Base-by-base conservation (phyloP, 192 early-diverging fungal genomes). In the Backusella circina region DNA sequence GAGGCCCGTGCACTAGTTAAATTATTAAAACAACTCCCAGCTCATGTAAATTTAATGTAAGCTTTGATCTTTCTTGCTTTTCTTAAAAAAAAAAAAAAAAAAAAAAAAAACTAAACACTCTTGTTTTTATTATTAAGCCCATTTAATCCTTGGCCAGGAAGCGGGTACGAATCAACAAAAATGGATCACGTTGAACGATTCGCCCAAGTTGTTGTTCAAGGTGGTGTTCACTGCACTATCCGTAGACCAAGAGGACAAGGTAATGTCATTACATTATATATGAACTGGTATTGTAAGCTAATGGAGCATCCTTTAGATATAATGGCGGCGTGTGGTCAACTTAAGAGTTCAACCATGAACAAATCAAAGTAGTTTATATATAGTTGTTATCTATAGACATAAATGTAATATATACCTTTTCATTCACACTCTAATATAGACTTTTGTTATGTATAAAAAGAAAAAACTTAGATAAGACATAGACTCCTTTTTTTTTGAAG, bases 141-240 rank as follows among this genome's bases (percentile, higher is more conserved):
- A 6, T 97, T 95, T 78, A 95, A 97, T 73, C 90, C 92, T 23
- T 97, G 95, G 95, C 89, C 91, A 0, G 94, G 94, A 16, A 93
- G 89, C 57, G 73, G 61, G 8, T 97, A 94, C 75, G 75, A 79
- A 10, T 86, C 88, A 21, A 91, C 91, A 2, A 77, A 85, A 32
- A 57, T 74, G 12, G 84, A 84, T 10, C 87, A 87, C 16, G 85
- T 93, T 50, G 75, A 83, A n/a, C 79, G 80, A 9, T 93, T 93
- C 68, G 87, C 88, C 41, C 41, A 82, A 15, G 73, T 85, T 8
- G 76, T 92, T 2, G 80, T 84, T 18, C 70, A 75, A 37, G 74
- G 78, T 8, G 88, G 87, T 1, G 75, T 92, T 33, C 87, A 86
- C 31, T 86, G 88, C 4, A 89, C 91, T 0, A 83, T 91, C 36